These are phyloP conservation scores for Malania oleifera DNA, from an alignment of 164 flowering plant species.

Conservation along the genomic window DNA sequence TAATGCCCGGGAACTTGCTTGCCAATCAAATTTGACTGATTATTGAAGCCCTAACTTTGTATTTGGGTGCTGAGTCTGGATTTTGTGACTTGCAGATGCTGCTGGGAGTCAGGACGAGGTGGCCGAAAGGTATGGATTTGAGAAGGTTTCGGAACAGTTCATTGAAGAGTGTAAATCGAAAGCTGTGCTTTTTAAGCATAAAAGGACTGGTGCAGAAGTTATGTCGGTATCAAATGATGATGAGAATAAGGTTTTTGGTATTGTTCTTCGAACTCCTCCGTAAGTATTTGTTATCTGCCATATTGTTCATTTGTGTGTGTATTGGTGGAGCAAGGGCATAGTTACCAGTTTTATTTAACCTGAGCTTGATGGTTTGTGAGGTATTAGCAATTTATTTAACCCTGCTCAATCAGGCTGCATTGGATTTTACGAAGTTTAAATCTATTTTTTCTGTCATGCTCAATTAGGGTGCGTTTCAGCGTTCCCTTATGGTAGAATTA, in stretches of 20 bases:
- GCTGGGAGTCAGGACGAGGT: slow-evolving; percentile 46
- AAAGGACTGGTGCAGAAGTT: slow-evolving; percentile 83
- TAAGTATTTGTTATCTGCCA: slow-evolving; percentile 32
- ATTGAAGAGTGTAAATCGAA: slow-evolving; percentile 85
- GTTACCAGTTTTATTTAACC: background rate
- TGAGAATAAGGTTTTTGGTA: slow-evolving; percentile 96
- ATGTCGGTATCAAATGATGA: slow-evolving; percentile 90
- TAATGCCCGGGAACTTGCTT: background rate
- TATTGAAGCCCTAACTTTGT: background rate
- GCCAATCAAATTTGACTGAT: background rate
- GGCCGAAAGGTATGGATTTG: slow-evolving; percentile 79
- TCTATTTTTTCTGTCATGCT: background rate
- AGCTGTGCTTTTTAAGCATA: slow-evolving; percentile 77
- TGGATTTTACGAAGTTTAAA: background rate
- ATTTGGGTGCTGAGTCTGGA: background rate
- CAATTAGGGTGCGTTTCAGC: background rate
- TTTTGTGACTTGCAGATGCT: slow-evolving; percentile 32
- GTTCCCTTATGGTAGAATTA: no score
- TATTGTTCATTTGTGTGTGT: background rate
- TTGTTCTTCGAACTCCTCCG: slow-evolving; percentile 96
- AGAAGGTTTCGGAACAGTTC: slow-evolving; percentile 75
- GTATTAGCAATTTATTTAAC: background rate
- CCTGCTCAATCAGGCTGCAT: background rate
- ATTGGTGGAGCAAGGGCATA: background rate
- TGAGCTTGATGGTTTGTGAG: background rate